Base-by-base conservation (phyloP, 768 basidiomycete genomes). In the Heimioporus sp. region DNA sequence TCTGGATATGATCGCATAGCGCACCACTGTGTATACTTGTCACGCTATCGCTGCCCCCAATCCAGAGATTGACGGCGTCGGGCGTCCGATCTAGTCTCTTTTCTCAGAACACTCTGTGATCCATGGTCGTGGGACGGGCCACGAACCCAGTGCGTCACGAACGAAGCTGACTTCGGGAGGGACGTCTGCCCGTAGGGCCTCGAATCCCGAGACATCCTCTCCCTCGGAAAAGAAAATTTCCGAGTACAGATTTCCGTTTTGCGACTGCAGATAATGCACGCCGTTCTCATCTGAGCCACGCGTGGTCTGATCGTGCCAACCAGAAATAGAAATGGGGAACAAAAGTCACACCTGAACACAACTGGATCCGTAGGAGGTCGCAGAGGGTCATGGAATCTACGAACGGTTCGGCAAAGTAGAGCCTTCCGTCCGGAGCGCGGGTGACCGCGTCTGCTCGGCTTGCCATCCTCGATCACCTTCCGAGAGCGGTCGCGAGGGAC, bases 1-100 rank as follows among this genome's bases (percentile, higher is more conserved):
- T 10, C 46, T 35, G 35, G 46, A 54, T 13, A 24, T 40, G n/a
- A 49, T 28, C 17, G 24, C 31, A 37, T 0, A 19, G 57, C 75
- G 46, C 57, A 91, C 92, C 93, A 62, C 82, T 89, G 65, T 98
- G 95, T 41, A 96, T 78, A 49, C 87, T 91, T 1, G 95, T 97
- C 13, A 83, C 73, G 62, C 91, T 93, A 51, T 74, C 72, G 49
- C 76, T 73, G 60, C 89, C 79, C 11, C 95, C 94, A 34, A 97
- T 90, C 93, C 94, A 98, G 17, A 98, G 63, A 64, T 97, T 97
- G 3, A 92, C 92, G 6, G 92, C 94, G 61, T 98, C 95, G 0
- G 94, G 91, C 16, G 72, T 58, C 57, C 71, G 75, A 35, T 79
- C 88, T 86, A 32, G 41, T 43, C 40, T 10, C 28, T 47, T 47